A percentile compares a stretch with the other conserved stretches of the same genome.
Evolutionary conservation across 371 early-diverging fungal species (phyloP).

Genomic region (Nematocida parisii): DNA sequence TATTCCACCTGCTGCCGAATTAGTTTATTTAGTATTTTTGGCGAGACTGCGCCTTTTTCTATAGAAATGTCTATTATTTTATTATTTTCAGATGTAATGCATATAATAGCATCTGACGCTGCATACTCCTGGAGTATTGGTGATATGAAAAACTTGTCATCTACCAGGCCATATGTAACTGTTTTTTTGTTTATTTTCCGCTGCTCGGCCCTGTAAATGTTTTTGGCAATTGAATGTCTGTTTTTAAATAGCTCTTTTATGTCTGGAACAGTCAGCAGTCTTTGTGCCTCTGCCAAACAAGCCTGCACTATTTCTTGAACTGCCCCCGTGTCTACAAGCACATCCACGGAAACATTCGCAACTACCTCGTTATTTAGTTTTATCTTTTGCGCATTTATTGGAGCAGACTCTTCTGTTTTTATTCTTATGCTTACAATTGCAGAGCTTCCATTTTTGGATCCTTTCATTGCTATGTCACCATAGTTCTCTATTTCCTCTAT

Average conservation of each 20-base stretch:
- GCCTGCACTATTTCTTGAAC: conserved; percentile 24
- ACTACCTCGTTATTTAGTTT: background rate
- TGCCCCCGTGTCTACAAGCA: conserved; percentile 26
- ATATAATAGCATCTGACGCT: conserved; percentile 48
- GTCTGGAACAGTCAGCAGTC: conserved; percentile 2
- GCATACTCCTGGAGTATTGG: conserved; percentile 42
- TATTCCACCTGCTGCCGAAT: conserved; percentile 1
- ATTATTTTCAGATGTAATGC: background rate
- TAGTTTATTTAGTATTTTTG: conserved; percentile 23
- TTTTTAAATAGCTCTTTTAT: conserved; percentile 11
- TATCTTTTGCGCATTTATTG: background rate
- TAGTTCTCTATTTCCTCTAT: conserved; percentile 23
- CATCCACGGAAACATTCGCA: conserved; percentile 1
- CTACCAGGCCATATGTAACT: conserved; percentile 18
- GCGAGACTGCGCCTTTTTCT: conserved; percentile 17
- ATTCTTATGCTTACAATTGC: conserved; percentile 36
- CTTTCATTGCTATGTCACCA: conserved; percentile 29
- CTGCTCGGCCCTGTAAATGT: background rate
- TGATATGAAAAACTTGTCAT: conserved; percentile 21
- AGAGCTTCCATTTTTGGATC: conserved; percentile 31
- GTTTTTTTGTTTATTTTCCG: background rate
- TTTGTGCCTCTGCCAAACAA: background rate
- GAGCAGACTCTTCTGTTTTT: background rate
- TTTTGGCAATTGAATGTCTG: background rate
- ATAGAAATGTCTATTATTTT: background rate